Conservation (phyloP, 2,329 filamentous ascomycete species). For the Fusarium sp. region DNA sequence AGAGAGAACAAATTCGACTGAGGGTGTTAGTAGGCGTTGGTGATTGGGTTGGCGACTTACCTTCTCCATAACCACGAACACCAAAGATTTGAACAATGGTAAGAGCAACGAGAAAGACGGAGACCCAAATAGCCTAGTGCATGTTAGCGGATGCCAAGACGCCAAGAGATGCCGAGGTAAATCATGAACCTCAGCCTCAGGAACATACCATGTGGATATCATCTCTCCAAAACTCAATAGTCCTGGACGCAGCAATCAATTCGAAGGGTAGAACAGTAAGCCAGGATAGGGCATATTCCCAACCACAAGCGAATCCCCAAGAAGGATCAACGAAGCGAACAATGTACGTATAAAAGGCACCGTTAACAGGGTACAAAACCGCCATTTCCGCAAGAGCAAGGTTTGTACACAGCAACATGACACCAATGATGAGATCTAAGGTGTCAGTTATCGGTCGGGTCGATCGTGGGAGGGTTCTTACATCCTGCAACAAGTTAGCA, state of each 20-base stretch:
- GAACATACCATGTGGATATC: slow-evolving; percentile 61
- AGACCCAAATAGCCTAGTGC: slow-evolving; percentile 75
- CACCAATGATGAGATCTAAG: slow-evolving; percentile 50
- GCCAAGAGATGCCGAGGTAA: slow-evolving; percentile 2
- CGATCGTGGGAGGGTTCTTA: not conserved
- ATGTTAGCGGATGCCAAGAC: slow-evolving; percentile 15
- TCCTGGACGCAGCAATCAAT: slow-evolving; percentile 86
- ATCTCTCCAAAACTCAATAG: slow-evolving; percentile 81
- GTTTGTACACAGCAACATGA: slow-evolving; percentile 66
- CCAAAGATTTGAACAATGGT: slow-evolving; percentile 87
- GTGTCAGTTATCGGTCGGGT: not conserved
- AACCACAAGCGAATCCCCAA: slow-evolving; percentile 95
- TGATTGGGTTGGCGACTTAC: not conserved
- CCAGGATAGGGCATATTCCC: slow-evolving; percentile 94
- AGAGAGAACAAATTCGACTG: slow-evolving; percentile 84
- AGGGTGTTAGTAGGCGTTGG: fast-evolving
- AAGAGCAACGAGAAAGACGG: slow-evolving; percentile 81
- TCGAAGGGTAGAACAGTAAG: slow-evolving; percentile 84
- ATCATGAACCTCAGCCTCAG: not conserved
- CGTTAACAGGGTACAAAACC: slow-evolving; percentile 88
- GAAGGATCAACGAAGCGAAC: slow-evolving; percentile 92
- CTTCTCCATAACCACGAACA: slow-evolving; percentile 88
- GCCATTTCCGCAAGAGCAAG: slow-evolving; percentile 93
- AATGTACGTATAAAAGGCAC: slow-evolving; percentile 91
- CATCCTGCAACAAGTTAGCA: slow-evolving; percentile 14